Base-by-base conservation (phyloP, 2,329 filamentous ascomycete species). In the Scytalidium sp. region DNA sequence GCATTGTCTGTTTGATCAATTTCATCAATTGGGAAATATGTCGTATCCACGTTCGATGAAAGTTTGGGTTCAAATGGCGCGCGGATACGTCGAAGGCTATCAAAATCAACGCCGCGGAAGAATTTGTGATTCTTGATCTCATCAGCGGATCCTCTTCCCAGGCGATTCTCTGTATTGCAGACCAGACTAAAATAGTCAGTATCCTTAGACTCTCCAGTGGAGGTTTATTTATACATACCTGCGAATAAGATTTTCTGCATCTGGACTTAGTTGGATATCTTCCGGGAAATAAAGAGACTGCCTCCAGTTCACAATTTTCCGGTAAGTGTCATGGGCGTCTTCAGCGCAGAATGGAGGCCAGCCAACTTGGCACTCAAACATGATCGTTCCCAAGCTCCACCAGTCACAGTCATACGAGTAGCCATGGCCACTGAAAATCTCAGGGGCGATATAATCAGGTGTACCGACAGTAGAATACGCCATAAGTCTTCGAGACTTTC, bases 341-440 rank as follows among this genome's bases (percentile, higher is more conserved):
- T 99, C 94, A 19, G 94, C 93, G 69, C 94, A 99, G 81, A 99
- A 99, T 23, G 94, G 94, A 49, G 94, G 94, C 94, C 94, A 99
- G 62, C 94, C 94, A 54, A 99, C 91, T 59, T 99, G 79, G 70
- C 94, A 99, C 72, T 99, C 94, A 64, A 97, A 99, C 94, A 99
- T 97, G 73, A 99, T 99, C 41, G 94, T 97, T 47, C 94, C 94
- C 45, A 99, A 81, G 19, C 90, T 96, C 94, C 94, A 99, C 94
- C 94, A 99, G 76, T 99, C 94, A 68, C 94, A 99, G 67, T 95
- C 87, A 64, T 93, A 96, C 51, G 90, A 90, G 74, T 99, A 99
- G 44, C 94, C 94, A 64, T 96, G 89, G 17, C 93, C 92, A 43
- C 90, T 95, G 70, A 99, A 97, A 62, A 99, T 97, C 68, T 99